phyloP scores from a whole-genome alignment of 1,284 basidiomycete genomes.

The Ustilago xerochloae region DNA sequence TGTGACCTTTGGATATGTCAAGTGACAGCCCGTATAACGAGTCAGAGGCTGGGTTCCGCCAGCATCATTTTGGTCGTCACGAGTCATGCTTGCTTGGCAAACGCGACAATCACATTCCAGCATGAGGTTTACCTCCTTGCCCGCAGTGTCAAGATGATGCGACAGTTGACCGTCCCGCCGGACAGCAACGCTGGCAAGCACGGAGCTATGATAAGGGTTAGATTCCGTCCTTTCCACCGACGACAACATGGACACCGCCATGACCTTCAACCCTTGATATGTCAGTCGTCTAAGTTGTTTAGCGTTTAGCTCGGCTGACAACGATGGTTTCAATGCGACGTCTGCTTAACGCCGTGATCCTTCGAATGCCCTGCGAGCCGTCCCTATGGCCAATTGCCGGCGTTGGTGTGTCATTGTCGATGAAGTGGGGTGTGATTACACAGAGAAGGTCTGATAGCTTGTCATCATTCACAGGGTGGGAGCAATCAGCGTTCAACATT shows the following conservation, averaged over 20 bases:
- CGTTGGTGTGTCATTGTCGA: neutral
- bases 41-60: neutral
- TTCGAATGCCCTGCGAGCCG: too few relatives aligned
- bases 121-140: too few relatives aligned
- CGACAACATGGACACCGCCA: too few relatives aligned
- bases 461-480: neutral
- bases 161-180: neutral
- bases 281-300: too few relatives aligned
- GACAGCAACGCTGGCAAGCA: too few relatives aligned
- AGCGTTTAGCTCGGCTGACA: too few relatives aligned
- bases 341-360: too few relatives aligned
- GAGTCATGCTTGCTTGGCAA: neutral
- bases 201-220: conserved; percentile 5
- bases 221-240: conserved; percentile 13
- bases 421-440: neutral
- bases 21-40: neutral
- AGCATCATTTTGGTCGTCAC: neutral
- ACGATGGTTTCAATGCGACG: too few relatives aligned
- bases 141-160: too few relatives aligned
- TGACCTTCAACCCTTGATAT: too few relatives aligned
- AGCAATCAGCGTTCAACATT: neutral
- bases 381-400: neutral
- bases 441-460: neutral
- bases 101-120: neutral
- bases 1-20: neutral